Conservation (phyloP, 192 early-diverging fungal genomes). For the Bifiguratus adelaidae region DNA sequence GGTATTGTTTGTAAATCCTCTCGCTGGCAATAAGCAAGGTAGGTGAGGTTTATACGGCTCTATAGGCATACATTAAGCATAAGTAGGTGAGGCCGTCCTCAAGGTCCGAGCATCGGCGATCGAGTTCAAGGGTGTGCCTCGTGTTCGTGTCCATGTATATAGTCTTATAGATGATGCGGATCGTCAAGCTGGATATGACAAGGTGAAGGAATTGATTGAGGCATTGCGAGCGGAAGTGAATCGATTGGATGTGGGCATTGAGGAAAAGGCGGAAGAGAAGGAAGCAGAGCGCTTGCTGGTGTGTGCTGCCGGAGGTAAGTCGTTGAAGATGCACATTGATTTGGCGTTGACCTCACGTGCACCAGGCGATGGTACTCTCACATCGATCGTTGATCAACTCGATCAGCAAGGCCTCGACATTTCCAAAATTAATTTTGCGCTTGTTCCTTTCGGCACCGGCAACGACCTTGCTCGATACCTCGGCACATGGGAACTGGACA, state of each 20-base stretch:
- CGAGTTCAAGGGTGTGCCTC: constrained; percentile 18
- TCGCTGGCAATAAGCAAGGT: constrained; percentile 20
- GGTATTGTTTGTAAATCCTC: constrained; percentile 30
- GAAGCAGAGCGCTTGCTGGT: background rate
- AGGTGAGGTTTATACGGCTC: background rate
- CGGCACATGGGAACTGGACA: constrained; percentile 12
- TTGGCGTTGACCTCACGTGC: background rate
- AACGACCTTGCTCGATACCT: constrained; percentile 36
- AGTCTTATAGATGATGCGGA: background rate
- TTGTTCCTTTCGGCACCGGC: constrained; percentile 37
- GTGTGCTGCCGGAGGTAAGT: background rate
- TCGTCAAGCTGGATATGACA: constrained; percentile 16
- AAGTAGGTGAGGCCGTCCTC: constrained; percentile 17
- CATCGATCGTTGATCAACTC: constrained; percentile 24
- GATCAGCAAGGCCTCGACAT: constrained; percentile 15
- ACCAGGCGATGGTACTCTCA: constrained; percentile 32
- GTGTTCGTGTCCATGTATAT: constrained; percentile 3
- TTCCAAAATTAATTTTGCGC: constrained; percentile 16
- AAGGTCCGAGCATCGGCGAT: constrained; percentile 18
- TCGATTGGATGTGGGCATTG: background rate
- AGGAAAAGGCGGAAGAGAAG: background rate
- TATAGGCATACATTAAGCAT: background rate
- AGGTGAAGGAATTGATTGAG: constrained; percentile 12
- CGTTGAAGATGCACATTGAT: constrained; percentile 5
- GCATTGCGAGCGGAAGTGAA: no score